These are phyloP conservation scores for Debaryomyces subglobosus DNA, from an alignment of 1,139 yeast species.

Conservation along the genomic window DNA sequence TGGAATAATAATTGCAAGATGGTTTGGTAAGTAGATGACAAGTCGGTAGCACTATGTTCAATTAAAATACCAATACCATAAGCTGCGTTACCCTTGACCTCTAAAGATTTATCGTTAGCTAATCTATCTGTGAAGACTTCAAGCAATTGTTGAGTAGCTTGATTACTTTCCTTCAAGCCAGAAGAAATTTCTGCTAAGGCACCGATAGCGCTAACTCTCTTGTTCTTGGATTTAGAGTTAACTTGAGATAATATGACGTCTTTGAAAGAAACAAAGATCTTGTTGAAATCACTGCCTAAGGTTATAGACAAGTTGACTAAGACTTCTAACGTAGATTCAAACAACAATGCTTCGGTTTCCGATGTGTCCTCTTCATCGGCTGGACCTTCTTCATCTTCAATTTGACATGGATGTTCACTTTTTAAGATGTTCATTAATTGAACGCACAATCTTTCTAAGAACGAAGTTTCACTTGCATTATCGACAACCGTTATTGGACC, in stretches of 20 bases:
- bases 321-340: constrained; percentile 86
- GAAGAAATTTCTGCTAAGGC: constrained; percentile 86
- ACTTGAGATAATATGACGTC: constrained; percentile 64
- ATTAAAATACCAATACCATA: constrained; percentile 90
- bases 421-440: constrained; percentile 73
- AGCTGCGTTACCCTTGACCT: constrained; percentile 94
- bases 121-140: constrained; percentile 70
- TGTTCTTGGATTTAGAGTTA: constrained; percentile 65
- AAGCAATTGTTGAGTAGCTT: constrained; percentile 69
- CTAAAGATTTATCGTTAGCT: constrained; percentile 76
- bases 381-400: constrained; percentile 53
- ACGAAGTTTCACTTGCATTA: constrained; percentile 55
- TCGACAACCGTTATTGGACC: constrained; percentile 77
- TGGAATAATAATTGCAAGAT: constrained; percentile 79
- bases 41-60: constrained; percentile 59
- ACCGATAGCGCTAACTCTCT: constrained; percentile 85
- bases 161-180: constrained; percentile 71
- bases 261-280: constrained; percentile 74
- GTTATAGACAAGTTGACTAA: constrained; percentile 75
- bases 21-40: constrained; percentile 64
- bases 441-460: constrained; percentile 67
- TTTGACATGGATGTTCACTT: constrained; percentile 83
- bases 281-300: constrained; percentile 73
- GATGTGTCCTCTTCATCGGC: constrained; percentile 72
- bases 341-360: constrained; percentile 84